Conservation (phyloP, 352 stramenopile species). For the Lagenidium giganteum region DNA sequence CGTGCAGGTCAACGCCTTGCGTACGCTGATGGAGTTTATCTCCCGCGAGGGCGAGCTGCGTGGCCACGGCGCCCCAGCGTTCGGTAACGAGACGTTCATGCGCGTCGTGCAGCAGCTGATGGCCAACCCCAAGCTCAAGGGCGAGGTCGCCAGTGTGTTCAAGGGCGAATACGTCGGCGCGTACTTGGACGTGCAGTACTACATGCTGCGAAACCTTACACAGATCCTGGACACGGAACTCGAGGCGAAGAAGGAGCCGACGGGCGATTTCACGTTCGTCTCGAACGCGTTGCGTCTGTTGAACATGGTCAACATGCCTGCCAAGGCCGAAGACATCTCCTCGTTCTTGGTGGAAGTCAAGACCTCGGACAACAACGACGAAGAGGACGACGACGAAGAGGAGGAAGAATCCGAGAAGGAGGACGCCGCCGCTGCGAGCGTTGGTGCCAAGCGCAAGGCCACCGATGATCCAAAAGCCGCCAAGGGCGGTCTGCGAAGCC, state of each 20-base stretch:
- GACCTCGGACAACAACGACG: slow-evolving; percentile 51
- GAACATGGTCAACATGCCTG: slow-evolving; percentile 71
- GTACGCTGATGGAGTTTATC: slow-evolving; percentile 89
- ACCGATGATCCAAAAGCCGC: slow-evolving; percentile 24
- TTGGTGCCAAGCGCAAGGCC: slow-evolving; percentile 52
- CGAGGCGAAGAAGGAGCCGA: slow-evolving; percentile 24
- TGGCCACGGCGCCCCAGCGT: slow-evolving; percentile 20
- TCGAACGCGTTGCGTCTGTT: slow-evolving; percentile 66
- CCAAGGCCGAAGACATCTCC: slow-evolving; percentile 47
- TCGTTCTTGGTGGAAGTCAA: slow-evolving; percentile 61
- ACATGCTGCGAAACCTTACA: slow-evolving; percentile 44
- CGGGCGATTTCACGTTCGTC: slow-evolving; percentile 41
- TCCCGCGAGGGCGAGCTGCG: slow-evolving; percentile 61
- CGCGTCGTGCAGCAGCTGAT: slow-evolving; percentile 67
- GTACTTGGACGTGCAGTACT: slow-evolving; percentile 86
- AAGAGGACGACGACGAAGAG: slow-evolving; percentile 30
- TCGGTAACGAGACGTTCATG: slow-evolving; percentile 84
- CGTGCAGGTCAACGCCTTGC: slow-evolving; percentile 68
- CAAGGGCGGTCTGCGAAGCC: slow-evolving; percentile 38
- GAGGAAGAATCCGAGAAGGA: slow-evolving; percentile 27
- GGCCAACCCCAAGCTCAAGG: slow-evolving; percentile 66
- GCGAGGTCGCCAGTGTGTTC: slow-evolving; percentile 77
- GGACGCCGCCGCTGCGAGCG: slow-evolving; percentile 13
- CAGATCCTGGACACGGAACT: slow-evolving; percentile 24
- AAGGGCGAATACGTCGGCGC: slow-evolving; percentile 82